phyloP scores from a whole-genome alignment of 2,329 filamentous ascomycete genomes.

The Xylariaceae sp. region DNA sequence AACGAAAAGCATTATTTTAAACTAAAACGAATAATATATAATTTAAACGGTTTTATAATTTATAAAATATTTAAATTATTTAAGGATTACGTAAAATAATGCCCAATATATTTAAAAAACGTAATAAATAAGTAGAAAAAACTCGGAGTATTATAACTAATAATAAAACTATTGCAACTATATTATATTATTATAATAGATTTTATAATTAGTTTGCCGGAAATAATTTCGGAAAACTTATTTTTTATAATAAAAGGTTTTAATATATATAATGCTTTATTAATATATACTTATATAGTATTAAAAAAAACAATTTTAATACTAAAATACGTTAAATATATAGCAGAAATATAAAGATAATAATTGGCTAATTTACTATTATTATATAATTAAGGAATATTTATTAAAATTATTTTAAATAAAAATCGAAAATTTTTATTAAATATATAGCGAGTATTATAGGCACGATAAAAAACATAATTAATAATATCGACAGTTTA shows the following conservation, averaged over 20 bases:
- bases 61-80: not conserved
- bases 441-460: not conserved
- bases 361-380: not conserved
- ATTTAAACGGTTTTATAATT: slow-evolving; percentile 1
- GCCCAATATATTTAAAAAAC: not conserved
- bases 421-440: not conserved
- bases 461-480: not conserved
- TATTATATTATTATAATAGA: not conserved
- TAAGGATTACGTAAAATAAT: slow-evolving; percentile 1
- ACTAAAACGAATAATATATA: not conserved
- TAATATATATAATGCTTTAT: not conserved
- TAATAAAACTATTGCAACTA: not conserved
- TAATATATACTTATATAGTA: not conserved
- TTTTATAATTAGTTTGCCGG: not conserved
- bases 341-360: not conserved
- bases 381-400: not conserved
- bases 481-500: not conserved
- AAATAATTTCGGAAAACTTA: not conserved
- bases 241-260: not conserved
- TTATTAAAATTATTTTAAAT: not conserved
- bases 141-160: not conserved
- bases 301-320: no score
- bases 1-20: slow-evolving; percentile 1
- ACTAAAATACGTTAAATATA: not conserved
- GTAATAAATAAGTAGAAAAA: not conserved